Percentiles rank a stretch among this genome's conserved stretches.
phyloP scores from a whole-genome alignment of 176 grass and related monocot genomes.

The Bolboschoenus planiculmis region DNA sequence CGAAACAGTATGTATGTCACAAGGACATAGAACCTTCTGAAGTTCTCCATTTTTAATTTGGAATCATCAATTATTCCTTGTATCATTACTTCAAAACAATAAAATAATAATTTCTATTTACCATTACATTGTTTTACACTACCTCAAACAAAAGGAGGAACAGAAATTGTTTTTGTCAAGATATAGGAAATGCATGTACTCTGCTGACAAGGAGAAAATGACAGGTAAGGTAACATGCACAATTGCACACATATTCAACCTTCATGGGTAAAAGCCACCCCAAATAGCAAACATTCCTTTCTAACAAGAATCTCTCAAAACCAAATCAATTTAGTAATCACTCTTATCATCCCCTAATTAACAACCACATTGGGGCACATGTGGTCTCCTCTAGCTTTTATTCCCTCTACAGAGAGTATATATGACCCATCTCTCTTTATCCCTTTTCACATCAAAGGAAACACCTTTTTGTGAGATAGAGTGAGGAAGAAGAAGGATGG shows the following conservation, averaged over 20 bases:
- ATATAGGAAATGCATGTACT: not conserved
- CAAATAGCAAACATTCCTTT: conserved; percentile 14
- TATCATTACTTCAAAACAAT: not conserved
- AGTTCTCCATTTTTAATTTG: not conserved
- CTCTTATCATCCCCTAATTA: conserved; percentile 4
- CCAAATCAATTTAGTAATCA: conserved; percentile 13
- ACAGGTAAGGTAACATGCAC: conserved; percentile 21
- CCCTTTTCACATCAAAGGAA: not conserved
- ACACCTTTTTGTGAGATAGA: not conserved
- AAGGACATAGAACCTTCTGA: not conserved
- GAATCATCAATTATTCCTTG: not conserved
- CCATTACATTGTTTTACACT: not conserved
- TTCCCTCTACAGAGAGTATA: conserved; percentile 10
- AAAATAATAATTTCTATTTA: not conserved
- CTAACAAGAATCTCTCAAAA: conserved; percentile 13
- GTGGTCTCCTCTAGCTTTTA: conserved; percentile 17
- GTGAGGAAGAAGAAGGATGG: not conserved
- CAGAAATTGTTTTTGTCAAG: not conserved
- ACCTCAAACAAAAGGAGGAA: not conserved
- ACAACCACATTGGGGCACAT: conserved; percentile 24
- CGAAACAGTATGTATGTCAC: not conserved
- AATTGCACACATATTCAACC: not conserved
- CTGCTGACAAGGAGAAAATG: conserved; percentile 18
- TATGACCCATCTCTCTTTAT: conserved; percentile 3
- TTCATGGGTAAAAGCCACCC: not conserved